These are phyloP conservation scores for Selaginella moellendorffii DNA, from an alignment of 75 land plant genomes.

Conservation along the genomic window DNA sequence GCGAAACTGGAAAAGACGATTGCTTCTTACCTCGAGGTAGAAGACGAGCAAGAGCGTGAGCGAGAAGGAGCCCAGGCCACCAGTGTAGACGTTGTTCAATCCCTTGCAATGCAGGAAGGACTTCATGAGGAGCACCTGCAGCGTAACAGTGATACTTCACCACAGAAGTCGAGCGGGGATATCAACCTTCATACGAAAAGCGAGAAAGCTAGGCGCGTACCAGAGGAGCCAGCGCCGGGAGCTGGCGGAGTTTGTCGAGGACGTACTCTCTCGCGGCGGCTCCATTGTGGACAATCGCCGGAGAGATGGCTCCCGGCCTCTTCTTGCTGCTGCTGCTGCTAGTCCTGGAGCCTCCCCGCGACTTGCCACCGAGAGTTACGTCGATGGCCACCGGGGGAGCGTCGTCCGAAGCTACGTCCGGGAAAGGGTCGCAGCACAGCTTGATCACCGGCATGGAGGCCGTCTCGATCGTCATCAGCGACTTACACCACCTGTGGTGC, in stretches of 20 bases:
- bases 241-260: conserved; percentile 20
- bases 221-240: conserved; percentile 40
- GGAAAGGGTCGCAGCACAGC: conserved; percentile 18
- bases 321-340: neutral
- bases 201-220: conserved; percentile 14
- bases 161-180: neutral
- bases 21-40: conserved; percentile 41
- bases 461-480: conserved; percentile 21
- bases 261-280: conserved; percentile 35
- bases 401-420: conserved; percentile 23
- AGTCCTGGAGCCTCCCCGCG: neutral
- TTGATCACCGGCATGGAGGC: conserved; percentile 34
- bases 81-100: conserved; percentile 30
- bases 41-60: conserved; percentile 31
- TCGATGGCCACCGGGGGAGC: conserved; percentile 24
- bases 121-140: conserved; percentile 34
- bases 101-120: conserved; percentile 29
- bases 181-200: neutral
- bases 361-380: conserved; percentile 28
- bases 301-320: neutral
- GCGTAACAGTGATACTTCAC: neutral
- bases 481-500: conserved; percentile 27
- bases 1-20: too few relatives aligned
- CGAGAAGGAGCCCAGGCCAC: conserved; percentile 37
- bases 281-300: conserved; percentile 22